Percentiles rank a stretch among this genome's conserved stretches.
Conservation (phyloP, 768 basidiomycete genomes). For the Amanita jacksonii region DNA sequence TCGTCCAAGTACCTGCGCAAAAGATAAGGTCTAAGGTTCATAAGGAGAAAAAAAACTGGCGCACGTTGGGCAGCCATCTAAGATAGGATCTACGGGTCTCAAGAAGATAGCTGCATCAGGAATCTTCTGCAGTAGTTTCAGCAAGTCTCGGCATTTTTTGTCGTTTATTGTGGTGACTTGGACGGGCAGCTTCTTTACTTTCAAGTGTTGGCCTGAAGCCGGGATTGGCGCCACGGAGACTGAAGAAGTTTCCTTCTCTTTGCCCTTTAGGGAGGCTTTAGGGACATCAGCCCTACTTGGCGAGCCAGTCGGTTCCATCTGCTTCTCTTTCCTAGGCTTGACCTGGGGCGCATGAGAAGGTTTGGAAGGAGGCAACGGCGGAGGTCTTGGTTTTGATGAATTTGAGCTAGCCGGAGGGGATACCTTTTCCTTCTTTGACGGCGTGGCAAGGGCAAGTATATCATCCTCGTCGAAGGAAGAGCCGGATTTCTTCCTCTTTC, state of each 20-base stretch:
- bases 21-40: conserved; percentile 9
- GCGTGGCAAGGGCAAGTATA: conserved; percentile 50
- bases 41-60: conserved; percentile 19
- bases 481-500: conserved; percentile 49
- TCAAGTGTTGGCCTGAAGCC: conserved; percentile 12
- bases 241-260: conserved; percentile 48
- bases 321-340: conserved; percentile 40
- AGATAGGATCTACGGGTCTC: conserved; percentile 73
- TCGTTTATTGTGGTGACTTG: conserved; percentile 55
- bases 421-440: conserved; percentile 48
- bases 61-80: conserved; percentile 87
- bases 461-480: conserved; percentile 44
- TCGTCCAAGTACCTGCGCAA: conserved; percentile 79
- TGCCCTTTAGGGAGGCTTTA: conserved; percentile 54
- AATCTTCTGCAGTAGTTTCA: conserved; percentile 49
- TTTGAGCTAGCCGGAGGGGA: conserved; percentile 28
- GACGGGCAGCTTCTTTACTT: conserved; percentile 29
- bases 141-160: conserved; percentile 72
- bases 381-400: conserved; percentile 18
- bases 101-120: conserved; percentile 68
- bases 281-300: conserved; percentile 22
- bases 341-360: conserved; percentile 16
- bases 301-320: conserved; percentile 12
- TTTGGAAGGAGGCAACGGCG: conserved; percentile 19
- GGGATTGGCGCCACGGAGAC: background rate